Conservation (phyloP, 306 rosid genomes). For the Calophaca sinica region DNA sequence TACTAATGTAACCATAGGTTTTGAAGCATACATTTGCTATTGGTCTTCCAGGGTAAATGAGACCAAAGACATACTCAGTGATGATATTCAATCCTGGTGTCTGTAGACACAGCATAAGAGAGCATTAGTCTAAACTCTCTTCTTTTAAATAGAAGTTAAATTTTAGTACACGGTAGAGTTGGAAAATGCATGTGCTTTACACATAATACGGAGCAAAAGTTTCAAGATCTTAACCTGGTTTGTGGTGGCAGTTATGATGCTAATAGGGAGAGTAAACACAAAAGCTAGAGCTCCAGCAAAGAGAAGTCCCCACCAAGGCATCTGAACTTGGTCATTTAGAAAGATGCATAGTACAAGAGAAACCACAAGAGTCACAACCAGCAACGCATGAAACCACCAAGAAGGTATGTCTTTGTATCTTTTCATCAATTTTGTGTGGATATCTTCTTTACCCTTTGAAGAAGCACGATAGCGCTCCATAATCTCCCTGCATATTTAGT, state of each 20-base stretch:
- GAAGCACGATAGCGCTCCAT: constrained; percentile 71
- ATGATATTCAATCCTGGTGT: constrained; percentile 80
- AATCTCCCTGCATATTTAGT: constrained; percentile 74
- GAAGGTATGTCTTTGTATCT: constrained; percentile 82
- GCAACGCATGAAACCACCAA: constrained; percentile 83
- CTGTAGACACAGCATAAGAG: constrained; percentile 44
- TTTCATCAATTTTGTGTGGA: constrained; percentile 82
- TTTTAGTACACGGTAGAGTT: not conserved
- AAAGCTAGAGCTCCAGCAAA: constrained; percentile 75
- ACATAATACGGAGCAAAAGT: constrained; percentile 9
- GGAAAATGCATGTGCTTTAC: not conserved
- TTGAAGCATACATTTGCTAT: constrained; percentile 94
- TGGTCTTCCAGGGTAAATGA: constrained; percentile 79
- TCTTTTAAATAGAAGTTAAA: not conserved
- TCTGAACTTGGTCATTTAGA: constrained; percentile 76
- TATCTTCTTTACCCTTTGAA: constrained; percentile 66
- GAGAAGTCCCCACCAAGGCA: constrained; percentile 95
- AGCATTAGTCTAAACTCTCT: constrained; percentile 15
- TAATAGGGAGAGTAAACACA: constrained; percentile 79
- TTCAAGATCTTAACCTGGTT: constrained; percentile 68
- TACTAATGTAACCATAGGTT: constrained; percentile 81
- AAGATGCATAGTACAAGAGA: constrained; percentile 72
- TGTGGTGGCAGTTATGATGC: constrained; percentile 91
- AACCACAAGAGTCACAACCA: constrained; percentile 56
- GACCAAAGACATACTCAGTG: constrained; percentile 83